Conservation (phyloP, 225 moss, liverwort and hornwort genomes). For the Physcomitrium patens region DNA sequence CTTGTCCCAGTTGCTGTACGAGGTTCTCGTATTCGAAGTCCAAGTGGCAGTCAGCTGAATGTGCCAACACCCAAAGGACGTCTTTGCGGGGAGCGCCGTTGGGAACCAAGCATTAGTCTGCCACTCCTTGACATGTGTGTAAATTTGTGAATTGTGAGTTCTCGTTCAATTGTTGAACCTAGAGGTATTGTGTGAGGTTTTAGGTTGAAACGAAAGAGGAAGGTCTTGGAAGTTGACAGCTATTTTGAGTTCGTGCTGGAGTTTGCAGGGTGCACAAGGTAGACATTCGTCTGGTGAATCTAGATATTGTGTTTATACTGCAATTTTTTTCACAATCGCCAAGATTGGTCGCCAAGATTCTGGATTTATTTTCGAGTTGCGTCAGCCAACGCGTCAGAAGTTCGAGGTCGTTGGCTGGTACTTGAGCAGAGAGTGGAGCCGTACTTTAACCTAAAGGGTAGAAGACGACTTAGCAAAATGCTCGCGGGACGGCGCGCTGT, state of each 20-base stretch:
- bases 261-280: neutral
- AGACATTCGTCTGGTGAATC: neutral
- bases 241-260: no score
- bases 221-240: no score
- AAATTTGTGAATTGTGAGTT: neutral
- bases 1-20: neutral
- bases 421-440: neutral
- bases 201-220: neutral
- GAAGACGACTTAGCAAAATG: conserved; percentile 23
- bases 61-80: neutral
- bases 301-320: neutral
- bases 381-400: neutral
- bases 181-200: neutral
- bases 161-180: neutral
- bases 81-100: neutral
- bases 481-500: conserved; percentile 38
- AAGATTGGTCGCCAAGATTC: neutral
- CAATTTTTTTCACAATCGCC: neutral
- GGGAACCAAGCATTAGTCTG: neutral
- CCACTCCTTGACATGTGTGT: neutral
- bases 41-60: conserved; percentile 33
- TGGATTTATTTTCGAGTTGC: neutral
- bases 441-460: neutral
- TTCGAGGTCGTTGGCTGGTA: neutral
- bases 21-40: neutral